These are phyloP conservation scores for Pyrrhoderma noxium DNA, from an alignment of 1,284 basidiomycete species.

Conservation along the genomic window DNA sequence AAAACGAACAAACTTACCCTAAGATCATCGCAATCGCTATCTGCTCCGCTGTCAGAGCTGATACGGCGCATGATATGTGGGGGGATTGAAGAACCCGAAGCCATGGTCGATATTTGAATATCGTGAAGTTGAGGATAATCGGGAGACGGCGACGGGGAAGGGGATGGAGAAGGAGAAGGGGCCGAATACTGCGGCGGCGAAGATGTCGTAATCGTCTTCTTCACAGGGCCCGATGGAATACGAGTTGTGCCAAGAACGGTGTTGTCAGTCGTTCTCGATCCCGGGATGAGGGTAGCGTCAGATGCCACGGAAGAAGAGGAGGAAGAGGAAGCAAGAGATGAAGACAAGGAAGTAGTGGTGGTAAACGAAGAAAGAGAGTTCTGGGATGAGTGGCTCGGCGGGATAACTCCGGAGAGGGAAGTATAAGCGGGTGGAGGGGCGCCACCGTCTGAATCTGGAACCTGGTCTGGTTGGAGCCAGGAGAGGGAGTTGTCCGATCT, in stretches of 20 bases:
- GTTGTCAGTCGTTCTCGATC: not conserved
- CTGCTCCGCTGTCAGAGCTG: too few species aligned
- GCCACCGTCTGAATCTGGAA: constrained; percentile 3
- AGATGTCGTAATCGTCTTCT: not conserved
- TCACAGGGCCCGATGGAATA: not conserved
- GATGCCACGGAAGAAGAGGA: not conserved
- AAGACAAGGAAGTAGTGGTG: constrained; percentile 1
- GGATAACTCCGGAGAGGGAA: not conserved
- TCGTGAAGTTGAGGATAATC: too few species aligned
- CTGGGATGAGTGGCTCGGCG: not conserved
- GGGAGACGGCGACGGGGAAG: not conserved
- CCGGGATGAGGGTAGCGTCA: not conserved
- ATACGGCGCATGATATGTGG: too few species aligned
- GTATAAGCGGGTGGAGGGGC: constrained; percentile 8
- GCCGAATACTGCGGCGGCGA: not conserved
- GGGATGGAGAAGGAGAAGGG: not conserved
- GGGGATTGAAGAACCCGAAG: too few species aligned
- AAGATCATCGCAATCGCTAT: too few species aligned
- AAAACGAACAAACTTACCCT: not conserved
- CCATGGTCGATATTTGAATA: too few species aligned
- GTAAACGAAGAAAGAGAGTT: constrained; percentile 1
- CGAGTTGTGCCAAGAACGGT: not conserved
- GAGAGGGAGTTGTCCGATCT: too few species aligned
- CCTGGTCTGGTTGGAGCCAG: too few species aligned
- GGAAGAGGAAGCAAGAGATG: not conserved